Conservation (phyloP, 108 stramenopile genomes). For the Cyclostephanos tholiformis region DNA sequence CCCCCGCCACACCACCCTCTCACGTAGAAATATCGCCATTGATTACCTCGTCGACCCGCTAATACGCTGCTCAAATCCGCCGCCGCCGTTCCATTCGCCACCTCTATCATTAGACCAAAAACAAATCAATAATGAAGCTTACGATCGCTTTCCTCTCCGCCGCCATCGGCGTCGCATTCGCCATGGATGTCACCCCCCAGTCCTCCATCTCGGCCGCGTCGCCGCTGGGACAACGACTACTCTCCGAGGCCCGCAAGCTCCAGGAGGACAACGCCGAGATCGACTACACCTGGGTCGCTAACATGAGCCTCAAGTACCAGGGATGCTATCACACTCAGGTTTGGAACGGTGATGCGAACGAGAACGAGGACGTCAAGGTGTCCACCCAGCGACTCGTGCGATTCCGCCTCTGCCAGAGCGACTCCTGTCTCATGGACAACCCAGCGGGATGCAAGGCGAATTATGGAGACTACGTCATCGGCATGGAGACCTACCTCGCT, state of each 20-base stretch:
- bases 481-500: constrained; percentile 78
- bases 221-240: constrained; percentile 48
- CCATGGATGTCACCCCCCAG: constrained; percentile 2
- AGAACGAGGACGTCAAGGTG: constrained; percentile 68
- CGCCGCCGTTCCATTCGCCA: background rate
- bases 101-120: background rate
- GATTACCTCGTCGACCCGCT: too few species aligned
- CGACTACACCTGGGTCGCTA: constrained; percentile 71
- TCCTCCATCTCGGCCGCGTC: constrained; percentile 55
- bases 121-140: constrained; percentile 19
- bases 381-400: constrained; percentile 76
- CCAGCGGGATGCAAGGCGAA: constrained; percentile 63
- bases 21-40: too few species aligned
- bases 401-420: constrained; percentile 80
- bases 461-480: constrained; percentile 87
- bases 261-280: constrained; percentile 44
- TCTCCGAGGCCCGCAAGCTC: constrained; percentile 63
- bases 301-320: constrained; percentile 86
- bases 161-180: constrained; percentile 26
- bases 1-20: too few species aligned
- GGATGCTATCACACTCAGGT: constrained; percentile 83
- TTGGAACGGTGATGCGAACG: constrained; percentile 78
- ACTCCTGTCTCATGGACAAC: constrained; percentile 52
- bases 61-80: too few species aligned
- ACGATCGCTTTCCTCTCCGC: constrained; percentile 18